Conservation (phyloP, 2,329 filamentous ascomycete genomes). For the Arthrocladium fulminans region DNA sequence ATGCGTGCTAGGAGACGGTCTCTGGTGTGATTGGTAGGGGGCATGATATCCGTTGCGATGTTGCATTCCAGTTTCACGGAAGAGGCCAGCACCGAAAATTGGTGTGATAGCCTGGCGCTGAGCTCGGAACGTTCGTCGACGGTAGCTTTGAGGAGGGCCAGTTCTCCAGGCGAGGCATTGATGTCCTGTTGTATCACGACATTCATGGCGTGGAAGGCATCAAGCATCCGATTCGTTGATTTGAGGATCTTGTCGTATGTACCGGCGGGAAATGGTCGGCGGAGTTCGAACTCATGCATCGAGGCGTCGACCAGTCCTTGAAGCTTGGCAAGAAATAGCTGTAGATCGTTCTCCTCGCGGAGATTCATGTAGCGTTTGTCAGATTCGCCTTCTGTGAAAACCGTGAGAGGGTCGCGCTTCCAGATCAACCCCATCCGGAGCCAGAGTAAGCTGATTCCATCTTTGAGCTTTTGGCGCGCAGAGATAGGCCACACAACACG, state of each 20-base stretch:
- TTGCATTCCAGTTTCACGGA: conserved; percentile 94
- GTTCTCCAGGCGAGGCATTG: conserved; percentile 68
- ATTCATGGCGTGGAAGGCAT: conserved; percentile 94
- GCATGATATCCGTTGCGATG: conserved; percentile 69
- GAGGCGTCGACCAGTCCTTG: conserved; percentile 66
- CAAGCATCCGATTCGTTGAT: conserved; percentile 74
- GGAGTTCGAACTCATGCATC: conserved; percentile 77
- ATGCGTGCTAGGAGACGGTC: conserved; percentile 80
- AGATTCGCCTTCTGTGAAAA: conserved; percentile 54
- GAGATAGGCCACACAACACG: conserved; percentile 90
- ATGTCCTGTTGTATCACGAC: conserved; percentile 77
- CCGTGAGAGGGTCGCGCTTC: conserved; percentile 81
- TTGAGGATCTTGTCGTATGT: conserved; percentile 66
- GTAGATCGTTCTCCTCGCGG: conserved; percentile 78
- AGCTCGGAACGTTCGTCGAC: conserved; percentile 68
- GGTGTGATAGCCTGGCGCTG: conserved; percentile 82
- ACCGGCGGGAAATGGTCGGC: conserved; percentile 72
- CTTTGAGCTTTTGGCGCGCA: conserved; percentile 75
- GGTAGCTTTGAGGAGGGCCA: conserved; percentile 70
- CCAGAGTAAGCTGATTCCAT: conserved; percentile 84
- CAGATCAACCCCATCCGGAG: conserved; percentile 92
- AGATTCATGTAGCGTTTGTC: conserved; percentile 69
- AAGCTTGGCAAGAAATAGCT: conserved; percentile 65
- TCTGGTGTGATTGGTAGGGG: conserved; percentile 68
- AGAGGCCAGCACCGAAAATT: conserved; percentile 75